Base-by-base conservation (phyloP, 306 rosid species). In the Acacia confusa region DNA sequence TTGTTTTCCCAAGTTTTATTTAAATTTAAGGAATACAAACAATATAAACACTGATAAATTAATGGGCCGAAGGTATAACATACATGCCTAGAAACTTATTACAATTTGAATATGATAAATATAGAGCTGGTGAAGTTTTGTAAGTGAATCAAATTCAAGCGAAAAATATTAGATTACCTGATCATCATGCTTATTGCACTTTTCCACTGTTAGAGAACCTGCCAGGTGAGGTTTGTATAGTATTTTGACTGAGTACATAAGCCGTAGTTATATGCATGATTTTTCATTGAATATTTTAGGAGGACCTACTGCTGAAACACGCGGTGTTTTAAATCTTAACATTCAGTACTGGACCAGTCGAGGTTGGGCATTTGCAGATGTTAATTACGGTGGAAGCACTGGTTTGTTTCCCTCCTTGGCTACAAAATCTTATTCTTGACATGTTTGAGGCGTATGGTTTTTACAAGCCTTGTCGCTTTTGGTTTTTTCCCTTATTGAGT, bases 351-450 rank as follows among this genome's bases (percentile, higher is more conserved):
- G 92, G 99, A 96, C 99, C 34, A 96, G 99, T 82, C 90, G 97
- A 50, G 97, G 99, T 43, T 96, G 99, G 99, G 98, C 94, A 52
- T 53, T 86, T 27, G 98, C 81, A 66, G 94, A 93, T 85, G 97
- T 93, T 84, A 96, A 96, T 83, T 96, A 92, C 55, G 98, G 98
- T 65, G 99, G 98, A 83, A 96, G 99, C 97, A 91, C 98, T 78
- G 98, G 99, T 95, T 85, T 82, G 98, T 88, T 85, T 83, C 77
- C 80, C 55, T 60, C 81, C 45, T 80, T 70, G 74, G 70, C 74
- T 61, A 61, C 69, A 71, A 63, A 75, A 13, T 52, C 61, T 67
- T 78, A 50, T 79, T 75, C 80, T 81, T 40, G 75, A 84, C 7
- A 44, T 25, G 1, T 53, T 67, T 8, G 45, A 38, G 67, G 14